Evolutionary conservation across 768 basidiomycete genomes (phyloP), one percentile per base, ranked within the genome.

Genomic region (Lentinula edodes): DNA sequence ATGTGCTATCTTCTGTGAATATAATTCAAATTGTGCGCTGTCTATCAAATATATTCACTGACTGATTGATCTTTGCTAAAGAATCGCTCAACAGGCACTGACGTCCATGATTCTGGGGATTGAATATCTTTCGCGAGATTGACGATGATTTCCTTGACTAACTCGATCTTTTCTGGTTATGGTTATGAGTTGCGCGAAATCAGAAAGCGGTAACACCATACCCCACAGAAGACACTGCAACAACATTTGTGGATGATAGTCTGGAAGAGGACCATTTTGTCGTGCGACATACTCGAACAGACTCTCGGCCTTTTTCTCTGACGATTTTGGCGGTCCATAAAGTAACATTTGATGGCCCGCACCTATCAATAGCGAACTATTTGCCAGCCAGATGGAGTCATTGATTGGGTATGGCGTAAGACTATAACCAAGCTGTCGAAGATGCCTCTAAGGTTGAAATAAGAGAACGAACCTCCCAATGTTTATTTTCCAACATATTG

Each of bases 181-280:
- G 34, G 58, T 34, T 8, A 38, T 9, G 2, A 59, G 20, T 50
- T n/a, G 42, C 35, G 15, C 34, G 23, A 42, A 56, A 41, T 2
- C 1, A 16, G 20, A 43, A 12, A 20, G 39, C n/a, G 15, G 42
- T 28, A 39, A 35, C 20, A 52, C 70, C 84, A 61, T 66, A 95
- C 95, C 89, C 95, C 94, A 96, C 7, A 97, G 75, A 59, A 98
- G 77, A 69, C 93, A 96, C 69, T 98, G 95, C 12, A 95, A 74
- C 16, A 98, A 71, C 82, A 96, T 89, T 68, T 95, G 93, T 3
- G 96, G 95, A 74, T 98, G 93, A 71, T 92, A 95, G 72, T 97
- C 92, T 16, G 86, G 83, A 39, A 98, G 74, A 3, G 96, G 95
- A 0, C 93, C 93, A 70, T 95, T 95, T 53, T 84, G 80, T 61